Base-by-base conservation (phyloP, 2,329 filamentous ascomycete genomes). In the Botrytis hyacinthi region DNA sequence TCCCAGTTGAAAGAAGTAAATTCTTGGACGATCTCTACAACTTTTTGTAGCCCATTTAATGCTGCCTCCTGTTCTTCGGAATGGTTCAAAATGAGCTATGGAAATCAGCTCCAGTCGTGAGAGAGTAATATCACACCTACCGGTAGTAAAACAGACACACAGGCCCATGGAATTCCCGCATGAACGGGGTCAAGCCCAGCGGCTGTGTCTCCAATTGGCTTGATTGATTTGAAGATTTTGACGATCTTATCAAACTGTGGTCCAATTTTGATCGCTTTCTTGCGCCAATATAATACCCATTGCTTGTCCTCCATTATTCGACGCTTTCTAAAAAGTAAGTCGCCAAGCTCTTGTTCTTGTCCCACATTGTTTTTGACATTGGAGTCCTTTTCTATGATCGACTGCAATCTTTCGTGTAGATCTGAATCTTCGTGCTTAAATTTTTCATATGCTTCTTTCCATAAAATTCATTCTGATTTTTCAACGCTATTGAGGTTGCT, bases 271-370 rank as follows among this genome's bases (percentile, higher is more conserved):
- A 37, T 67, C 3, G 46, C 46, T 54, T 67, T 67, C 32, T 29
- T 54, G 35, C 16, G 65, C 65, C 65, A 67, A 54, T 67, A 20
- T 1, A 54, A 67, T 1, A 67, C 32, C 65, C 65, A 51, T n/a
- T 67, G 35, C 26, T 67, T 67, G 37, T 67, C 65, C 46, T 67
- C 32, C 65, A 67, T 54, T 51, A 67, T 22, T 8, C 32, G 46
- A 29, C 12, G 44, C 35, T 51, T 67, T 14, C 22, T 37, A 16
- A 67, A 8, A 20, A 67, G 63, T 9, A 67, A 35, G 35, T 37
- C 44, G 26, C 63, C 63, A 51, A 67, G 44, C 22, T 51, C 32
- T 37, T 51, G 44, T 32, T 67, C 44, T 37, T 51, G 63, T 51
- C 63, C 44, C 3, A 26, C 12, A 51, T 51, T 37, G 4, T 18